Evolutionary conservation across 2,329 filamentous ascomycete genomes (phyloP).

Genomic region (Alternaria sp.): DNA sequence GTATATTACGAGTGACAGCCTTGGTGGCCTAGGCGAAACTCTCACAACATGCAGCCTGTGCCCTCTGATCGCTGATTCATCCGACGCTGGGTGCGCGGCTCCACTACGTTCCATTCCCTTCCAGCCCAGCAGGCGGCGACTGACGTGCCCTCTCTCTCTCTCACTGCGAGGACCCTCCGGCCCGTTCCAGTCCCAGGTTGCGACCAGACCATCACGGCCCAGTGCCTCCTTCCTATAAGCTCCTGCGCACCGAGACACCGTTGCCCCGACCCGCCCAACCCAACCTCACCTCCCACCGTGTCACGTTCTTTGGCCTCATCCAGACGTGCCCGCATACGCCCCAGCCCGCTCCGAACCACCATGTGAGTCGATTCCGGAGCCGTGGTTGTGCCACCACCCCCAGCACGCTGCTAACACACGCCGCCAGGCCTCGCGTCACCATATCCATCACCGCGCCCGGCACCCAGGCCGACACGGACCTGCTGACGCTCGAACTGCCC

Average conservation of each 20-base stretch:
- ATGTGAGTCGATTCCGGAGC: conserved; percentile 45
- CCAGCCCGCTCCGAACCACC: conserved; percentile 22
- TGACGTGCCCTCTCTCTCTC: conserved; percentile 1
- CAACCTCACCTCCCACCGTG: conserved; percentile 7
- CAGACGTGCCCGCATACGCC: conserved; percentile 36
- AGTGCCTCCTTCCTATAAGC: conserved; percentile 26
- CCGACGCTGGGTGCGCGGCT: conserved; percentile 24
- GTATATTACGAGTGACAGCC: conserved; percentile 25
- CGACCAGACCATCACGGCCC: conserved; percentile 9
- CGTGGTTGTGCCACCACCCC: conserved; percentile 45
- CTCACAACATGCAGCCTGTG: conserved; percentile 25
- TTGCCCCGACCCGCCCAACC: conserved; percentile 18
- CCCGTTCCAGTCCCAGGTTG: not conserved
- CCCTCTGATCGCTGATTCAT: conserved; percentile 28
- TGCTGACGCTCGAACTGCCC: conserved; percentile 82
- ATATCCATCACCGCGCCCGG: conserved; percentile 82
- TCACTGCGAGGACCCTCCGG: conserved; percentile 5
- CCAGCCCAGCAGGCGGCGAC: conserved; percentile 19
- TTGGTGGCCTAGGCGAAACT: conserved; percentile 16
- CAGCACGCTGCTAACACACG: conserved; percentile 35
- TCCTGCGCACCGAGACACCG: conserved; percentile 24
- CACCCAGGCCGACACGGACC: conserved; percentile 70
- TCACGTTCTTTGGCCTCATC: conserved; percentile 42
- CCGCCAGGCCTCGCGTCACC: conserved; percentile 76
- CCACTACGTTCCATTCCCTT: conserved; percentile 41